phyloP scores from a whole-genome alignment of 176 grass and related monocot species.

The Aegilops longissima region DNA sequence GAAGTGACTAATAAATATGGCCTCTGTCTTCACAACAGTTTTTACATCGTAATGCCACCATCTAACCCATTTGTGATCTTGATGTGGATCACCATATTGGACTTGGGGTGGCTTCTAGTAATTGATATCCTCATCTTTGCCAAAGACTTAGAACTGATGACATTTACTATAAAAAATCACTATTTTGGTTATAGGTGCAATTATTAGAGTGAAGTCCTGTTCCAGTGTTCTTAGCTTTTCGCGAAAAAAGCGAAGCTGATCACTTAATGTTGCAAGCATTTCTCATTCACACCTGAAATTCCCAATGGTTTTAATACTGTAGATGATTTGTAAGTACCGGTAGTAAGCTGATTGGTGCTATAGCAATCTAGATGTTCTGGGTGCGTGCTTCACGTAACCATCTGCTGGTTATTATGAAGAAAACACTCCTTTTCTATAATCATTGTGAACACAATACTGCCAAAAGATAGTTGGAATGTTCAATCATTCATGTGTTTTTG shows the following conservation, averaged over 20 bases:
- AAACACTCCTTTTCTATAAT: background rate
- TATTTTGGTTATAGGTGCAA: background rate
- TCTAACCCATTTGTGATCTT: background rate
- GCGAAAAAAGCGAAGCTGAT: background rate
- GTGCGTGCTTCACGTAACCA: background rate
- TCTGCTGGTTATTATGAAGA: background rate
- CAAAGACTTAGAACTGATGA: background rate
- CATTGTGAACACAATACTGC: background rate
- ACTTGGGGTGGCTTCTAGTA: background rate
- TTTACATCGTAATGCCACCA: background rate
- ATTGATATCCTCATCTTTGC: background rate
- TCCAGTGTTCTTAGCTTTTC: background rate
- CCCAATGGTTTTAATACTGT: background rate
- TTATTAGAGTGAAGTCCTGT: background rate
- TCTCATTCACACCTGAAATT: background rate
- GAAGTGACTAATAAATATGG: background rate
- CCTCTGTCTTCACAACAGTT: background rate
- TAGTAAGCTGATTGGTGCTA: background rate
- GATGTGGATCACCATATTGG: background rate
- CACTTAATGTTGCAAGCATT: background rate
- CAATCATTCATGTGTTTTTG: background rate
- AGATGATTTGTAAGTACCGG: background rate
- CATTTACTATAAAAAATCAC: background rate
- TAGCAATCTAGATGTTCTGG: conserved; percentile 4
- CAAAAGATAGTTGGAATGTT: background rate